These are phyloP conservation scores for Fusarium agapanthi DNA, from an alignment of 2,329 filamentous ascomycete species.

Conservation along the genomic window DNA sequence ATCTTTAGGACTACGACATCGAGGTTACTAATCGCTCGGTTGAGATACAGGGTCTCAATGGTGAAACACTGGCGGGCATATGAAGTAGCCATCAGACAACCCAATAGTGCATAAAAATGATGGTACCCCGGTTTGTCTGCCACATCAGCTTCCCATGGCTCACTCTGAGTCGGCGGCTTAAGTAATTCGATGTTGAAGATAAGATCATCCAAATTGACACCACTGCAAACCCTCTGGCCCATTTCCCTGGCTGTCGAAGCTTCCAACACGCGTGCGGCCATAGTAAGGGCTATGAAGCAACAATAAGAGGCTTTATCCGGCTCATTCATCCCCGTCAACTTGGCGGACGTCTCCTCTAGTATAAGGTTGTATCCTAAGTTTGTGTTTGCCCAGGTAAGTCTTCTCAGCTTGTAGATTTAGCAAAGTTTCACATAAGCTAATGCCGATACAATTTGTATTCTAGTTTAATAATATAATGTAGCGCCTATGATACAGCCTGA, in stretches of 20 bases:
- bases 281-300: neutral
- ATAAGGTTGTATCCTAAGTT: rapidly evolving
- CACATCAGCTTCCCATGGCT: neutral
- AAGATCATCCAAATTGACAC: neutral
- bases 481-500: neutral
- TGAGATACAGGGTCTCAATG: neutral
- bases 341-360: rapidly evolving
- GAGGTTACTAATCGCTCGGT: neutral
- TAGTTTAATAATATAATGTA: rapidly evolving
- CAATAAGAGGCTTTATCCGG: neutral
- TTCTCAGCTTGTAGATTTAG: neutral
- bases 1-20: neutral
- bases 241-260: neutral
- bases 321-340: rapidly evolving
- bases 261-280: neutral
- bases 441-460: neutral
- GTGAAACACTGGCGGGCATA: neutral
- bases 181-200: neutral
- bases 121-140: neutral
- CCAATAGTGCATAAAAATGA: neutral
- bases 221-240: neutral
- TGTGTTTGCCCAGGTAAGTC: rapidly evolving
- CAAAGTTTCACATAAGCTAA: rapidly evolving
- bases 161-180: neutral
- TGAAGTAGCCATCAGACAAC: neutral